These are phyloP conservation scores for Penicillium janthinellum DNA, from an alignment of 2,329 filamentous ascomycete genomes.

Conservation along the genomic window DNA sequence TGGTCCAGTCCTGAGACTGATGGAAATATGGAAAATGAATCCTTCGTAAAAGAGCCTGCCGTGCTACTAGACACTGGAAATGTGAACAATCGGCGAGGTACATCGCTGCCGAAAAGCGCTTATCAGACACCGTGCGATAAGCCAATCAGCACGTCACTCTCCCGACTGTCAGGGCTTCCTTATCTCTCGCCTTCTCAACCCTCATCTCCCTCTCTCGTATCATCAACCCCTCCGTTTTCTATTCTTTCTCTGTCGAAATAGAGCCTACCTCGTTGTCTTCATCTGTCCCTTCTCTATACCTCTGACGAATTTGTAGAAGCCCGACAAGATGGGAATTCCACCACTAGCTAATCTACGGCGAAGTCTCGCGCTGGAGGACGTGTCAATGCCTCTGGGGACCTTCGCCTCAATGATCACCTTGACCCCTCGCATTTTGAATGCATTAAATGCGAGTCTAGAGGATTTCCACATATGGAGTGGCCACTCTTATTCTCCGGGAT, in stretches of 20 bases:
- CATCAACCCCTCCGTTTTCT: not conserved
- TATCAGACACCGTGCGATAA: conserved; percentile 13
- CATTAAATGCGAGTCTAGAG: not conserved
- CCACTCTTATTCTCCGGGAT: not conserved
- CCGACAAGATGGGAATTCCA: not conserved
- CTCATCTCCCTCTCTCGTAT: not conserved
- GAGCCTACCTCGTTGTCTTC: not conserved
- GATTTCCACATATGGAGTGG: not conserved
- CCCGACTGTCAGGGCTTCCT: not conserved
- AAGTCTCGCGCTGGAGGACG: not conserved
- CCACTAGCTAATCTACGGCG: not conserved
- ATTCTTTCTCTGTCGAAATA: not conserved
- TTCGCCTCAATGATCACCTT: conserved; percentile 2
- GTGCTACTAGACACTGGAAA: not conserved
- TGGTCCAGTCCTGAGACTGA: not conserved
- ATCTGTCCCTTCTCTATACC: not conserved
- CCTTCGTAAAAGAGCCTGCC: no score
- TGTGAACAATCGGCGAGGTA: not conserved
- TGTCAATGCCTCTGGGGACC: not conserved
- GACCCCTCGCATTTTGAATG: conserved; percentile 4
- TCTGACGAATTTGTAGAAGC: conserved; percentile 6
- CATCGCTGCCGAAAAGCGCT: conserved; percentile 6
- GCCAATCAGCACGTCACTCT: conserved; percentile 20
- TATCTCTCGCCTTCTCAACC: not conserved
- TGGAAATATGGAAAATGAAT: not conserved